Percentiles rank a stretch among this genome's conserved stretches.
Conservation (phyloP, 495 filamentous ascomycete species). For the Daldinia grandis region DNA sequence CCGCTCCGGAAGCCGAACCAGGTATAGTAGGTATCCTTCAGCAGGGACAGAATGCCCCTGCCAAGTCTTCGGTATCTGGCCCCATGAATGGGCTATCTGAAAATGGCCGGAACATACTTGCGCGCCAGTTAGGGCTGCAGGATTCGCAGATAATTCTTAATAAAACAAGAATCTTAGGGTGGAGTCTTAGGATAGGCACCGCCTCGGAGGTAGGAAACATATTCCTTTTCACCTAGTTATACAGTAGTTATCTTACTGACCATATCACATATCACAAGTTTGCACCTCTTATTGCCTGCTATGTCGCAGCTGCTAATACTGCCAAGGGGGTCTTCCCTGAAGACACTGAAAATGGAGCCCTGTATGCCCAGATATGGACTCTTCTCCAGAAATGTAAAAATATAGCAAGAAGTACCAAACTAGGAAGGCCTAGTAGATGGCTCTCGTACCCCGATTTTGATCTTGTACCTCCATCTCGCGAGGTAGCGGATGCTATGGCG, state of each 20-base stretch:
- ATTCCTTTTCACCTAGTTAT: not conserved
- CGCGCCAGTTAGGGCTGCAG: conserved; percentile 40
- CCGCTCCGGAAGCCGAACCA: conserved; percentile 7
- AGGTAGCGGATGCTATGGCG: conserved; percentile 61
- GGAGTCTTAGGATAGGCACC: conserved; percentile 54
- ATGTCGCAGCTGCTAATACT: conserved; percentile 9
- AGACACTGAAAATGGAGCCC: conserved; percentile 31
- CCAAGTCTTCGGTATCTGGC: conserved; percentile 28
- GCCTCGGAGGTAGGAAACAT: conserved; percentile 49
- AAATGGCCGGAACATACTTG: conserved; percentile 37
- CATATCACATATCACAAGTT: conserved; percentile 24
- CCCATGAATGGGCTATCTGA: conserved; percentile 26
- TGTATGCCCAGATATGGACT: conserved; percentile 42
- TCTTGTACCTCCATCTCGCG: conserved; percentile 56
- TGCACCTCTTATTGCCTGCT: conserved; percentile 29
- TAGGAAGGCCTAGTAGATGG: conserved; percentile 41
- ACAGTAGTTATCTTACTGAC: conserved; percentile 12
- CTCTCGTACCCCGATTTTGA: conserved; percentile 34
- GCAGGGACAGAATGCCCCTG: conserved; percentile 26
- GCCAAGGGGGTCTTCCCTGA: conserved; percentile 13
- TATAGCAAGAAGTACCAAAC: conserved; percentile 42
- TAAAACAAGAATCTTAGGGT: conserved; percentile 53
- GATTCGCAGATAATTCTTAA: conserved; percentile 45
- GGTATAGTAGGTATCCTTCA: conserved; percentile 31
- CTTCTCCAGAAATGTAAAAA: conserved; percentile 49